Evolutionary conservation across 2,329 filamentous ascomycete genomes (phyloP).

Genomic region (Lachnum nothofagi): DNA sequence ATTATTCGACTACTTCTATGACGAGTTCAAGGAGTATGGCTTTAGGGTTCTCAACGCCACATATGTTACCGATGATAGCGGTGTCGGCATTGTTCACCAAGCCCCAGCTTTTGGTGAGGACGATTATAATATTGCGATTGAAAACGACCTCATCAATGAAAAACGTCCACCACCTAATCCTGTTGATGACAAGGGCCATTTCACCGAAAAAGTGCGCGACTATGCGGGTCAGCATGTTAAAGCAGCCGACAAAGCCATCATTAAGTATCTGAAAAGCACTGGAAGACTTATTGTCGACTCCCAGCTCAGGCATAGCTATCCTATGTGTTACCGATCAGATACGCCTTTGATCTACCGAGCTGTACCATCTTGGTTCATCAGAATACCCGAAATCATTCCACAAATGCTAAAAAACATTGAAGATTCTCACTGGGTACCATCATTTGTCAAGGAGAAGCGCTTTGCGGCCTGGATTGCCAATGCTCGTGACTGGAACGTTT

Average conservation of each 20-base stretch:
- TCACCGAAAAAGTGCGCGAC: conserved; percentile 70
- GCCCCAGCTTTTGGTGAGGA: conserved; percentile 92
- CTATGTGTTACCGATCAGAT: conserved; percentile 91
- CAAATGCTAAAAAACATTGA: conserved; percentile 89
- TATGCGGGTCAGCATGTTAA: conserved; percentile 88
- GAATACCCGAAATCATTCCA: conserved; percentile 75
- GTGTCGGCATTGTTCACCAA: conserved; percentile 92
- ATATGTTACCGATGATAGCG: conserved; percentile 85
- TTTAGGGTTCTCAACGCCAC: conserved; percentile 78
- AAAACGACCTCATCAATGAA: conserved; percentile 71
- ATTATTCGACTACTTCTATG: conserved; percentile 83
- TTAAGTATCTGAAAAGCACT: conserved; percentile 75
- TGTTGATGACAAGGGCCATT: conserved; percentile 77
- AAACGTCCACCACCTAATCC: conserved; percentile 80
- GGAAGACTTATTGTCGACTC: conserved; percentile 78
- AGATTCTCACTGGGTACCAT: conserved; percentile 85
- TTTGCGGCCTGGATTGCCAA: conserved; percentile 90
- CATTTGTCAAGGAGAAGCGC: conserved; percentile 82
- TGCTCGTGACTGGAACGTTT: conserved; percentile 92
- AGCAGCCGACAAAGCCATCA: conserved; percentile 85
- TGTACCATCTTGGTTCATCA: conserved; percentile 92
- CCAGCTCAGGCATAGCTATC: conserved; percentile 85
- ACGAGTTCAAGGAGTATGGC: conserved; percentile 77
- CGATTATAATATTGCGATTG: conserved; percentile 80
- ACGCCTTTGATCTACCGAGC: conserved; percentile 89